Evolutionary conservation across 2,329 filamentous ascomycete genomes (phyloP).

Genomic region (Trichothecium roseum): DNA sequence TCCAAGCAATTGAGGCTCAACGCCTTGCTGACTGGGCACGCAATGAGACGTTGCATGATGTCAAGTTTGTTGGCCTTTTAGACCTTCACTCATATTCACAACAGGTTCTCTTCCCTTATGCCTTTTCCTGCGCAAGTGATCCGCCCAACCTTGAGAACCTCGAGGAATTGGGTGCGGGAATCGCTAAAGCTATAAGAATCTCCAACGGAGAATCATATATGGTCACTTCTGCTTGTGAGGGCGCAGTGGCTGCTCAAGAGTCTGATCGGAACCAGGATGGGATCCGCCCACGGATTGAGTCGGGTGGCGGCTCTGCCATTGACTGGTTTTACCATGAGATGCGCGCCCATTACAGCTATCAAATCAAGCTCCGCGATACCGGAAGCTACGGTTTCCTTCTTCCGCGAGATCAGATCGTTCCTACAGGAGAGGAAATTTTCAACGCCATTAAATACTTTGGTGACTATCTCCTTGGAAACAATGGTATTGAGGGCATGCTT

Average conservation of each 20-base stretch:
- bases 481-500: constrained; percentile 45
- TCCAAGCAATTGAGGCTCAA: constrained; percentile 71
- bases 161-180: constrained; percentile 76
- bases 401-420: constrained; percentile 76
- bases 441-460: constrained; percentile 77
- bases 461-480: constrained; percentile 64
- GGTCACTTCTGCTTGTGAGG: constrained; percentile 79
- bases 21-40: constrained; percentile 71
- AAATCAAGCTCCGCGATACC: constrained; percentile 87
- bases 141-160: constrained; percentile 88
- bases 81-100: constrained; percentile 95
- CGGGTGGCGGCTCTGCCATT: constrained; percentile 73
- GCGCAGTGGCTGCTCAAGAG: constrained; percentile 41
- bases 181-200: constrained; percentile 82
- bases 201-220: constrained; percentile 66
- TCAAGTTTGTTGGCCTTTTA: constrained; percentile 72
- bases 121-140: constrained; percentile 66
- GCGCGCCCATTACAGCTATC: constrained; percentile 73
- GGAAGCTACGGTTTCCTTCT: constrained; percentile 91
- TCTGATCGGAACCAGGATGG: constrained; percentile 6
- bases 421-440: constrained; percentile 80
- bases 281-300: constrained; percentile 46
- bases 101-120: constrained; percentile 86
- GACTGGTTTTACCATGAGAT: constrained; percentile 95
- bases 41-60: constrained; percentile 64